These are phyloP conservation scores for Pseudogymnoascus sp. DNA, from an alignment of 2,329 filamentous ascomycete genomes.

Conservation along the genomic window DNA sequence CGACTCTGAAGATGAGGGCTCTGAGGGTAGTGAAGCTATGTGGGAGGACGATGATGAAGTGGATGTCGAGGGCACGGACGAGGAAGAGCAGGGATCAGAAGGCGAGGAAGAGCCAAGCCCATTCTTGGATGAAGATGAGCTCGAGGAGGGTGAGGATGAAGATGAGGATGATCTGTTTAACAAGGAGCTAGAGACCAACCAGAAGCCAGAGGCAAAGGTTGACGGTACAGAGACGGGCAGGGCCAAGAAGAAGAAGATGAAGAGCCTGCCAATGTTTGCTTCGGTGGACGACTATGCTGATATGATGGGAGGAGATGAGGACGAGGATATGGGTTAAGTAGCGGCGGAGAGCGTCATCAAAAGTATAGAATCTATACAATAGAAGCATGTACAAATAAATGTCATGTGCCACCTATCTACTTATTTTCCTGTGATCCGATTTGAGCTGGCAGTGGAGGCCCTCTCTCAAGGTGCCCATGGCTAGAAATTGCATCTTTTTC, in stretches of 20 bases:
- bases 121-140: conserved; percentile 25
- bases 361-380: conserved; percentile 3
- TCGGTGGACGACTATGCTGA: conserved; percentile 90
- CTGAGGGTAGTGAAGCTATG: conserved; percentile 22
- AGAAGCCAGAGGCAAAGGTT: conserved; percentile 37
- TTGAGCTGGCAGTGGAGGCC: not conserved
- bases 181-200: conserved; percentile 27
- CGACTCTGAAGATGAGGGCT: conserved; percentile 34
- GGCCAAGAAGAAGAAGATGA: conserved; percentile 75
- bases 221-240: conserved; percentile 34
- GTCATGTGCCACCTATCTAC: conserved; percentile 11
- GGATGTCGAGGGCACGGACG: conserved; percentile 41
- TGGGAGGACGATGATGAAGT: conserved; percentile 42
- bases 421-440: not conserved
- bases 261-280: conserved; percentile 85
- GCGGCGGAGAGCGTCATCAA: not conserved
- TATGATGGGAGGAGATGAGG: conserved; percentile 67
- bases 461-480: no score
- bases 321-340: conserved; percentile 26
- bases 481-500: no score
- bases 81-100: conserved; percentile 39
- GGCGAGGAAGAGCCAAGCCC: conserved; percentile 29
- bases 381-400: conserved; percentile 10
- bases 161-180: conserved; percentile 41
- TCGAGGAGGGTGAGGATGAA: conserved; percentile 34